Evolutionary conservation across 1,284 basidiomycete genomes (phyloP).

Genomic region (Fomitopsis pinicola): DNA sequence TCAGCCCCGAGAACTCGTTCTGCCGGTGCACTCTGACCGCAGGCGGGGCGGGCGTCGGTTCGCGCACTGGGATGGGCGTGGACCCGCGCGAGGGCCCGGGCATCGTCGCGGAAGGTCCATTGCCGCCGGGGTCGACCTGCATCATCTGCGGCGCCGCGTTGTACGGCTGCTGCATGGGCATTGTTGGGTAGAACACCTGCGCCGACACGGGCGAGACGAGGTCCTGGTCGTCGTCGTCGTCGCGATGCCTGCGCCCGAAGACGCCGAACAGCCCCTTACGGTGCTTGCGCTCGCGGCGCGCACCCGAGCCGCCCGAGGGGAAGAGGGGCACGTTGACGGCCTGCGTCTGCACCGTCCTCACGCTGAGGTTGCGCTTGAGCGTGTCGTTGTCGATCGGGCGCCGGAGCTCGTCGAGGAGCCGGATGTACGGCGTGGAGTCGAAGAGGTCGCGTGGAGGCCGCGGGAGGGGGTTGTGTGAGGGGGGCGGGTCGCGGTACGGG

Average conservation of each 20-base stretch:
- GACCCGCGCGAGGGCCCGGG: slow-evolving; percentile 2
- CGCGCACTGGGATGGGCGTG: slow-evolving; percentile 6
- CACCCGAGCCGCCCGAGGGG: slow-evolving; percentile 1
- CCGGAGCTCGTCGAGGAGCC: slow-evolving; percentile 14
- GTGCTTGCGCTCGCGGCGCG: slow-evolving; percentile 11
- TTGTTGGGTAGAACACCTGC: slow-evolving; percentile 4
- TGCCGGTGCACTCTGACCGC: slow-evolving; percentile 12
- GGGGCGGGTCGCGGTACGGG: slow-evolving; percentile 5
- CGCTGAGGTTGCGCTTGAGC: slow-evolving; percentile 11
- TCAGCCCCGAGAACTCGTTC: slow-evolving; percentile 36
- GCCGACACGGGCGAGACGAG: neutral
- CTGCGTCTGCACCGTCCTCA: slow-evolving; percentile 1
- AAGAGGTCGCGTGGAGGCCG: slow-evolving; percentile 17
- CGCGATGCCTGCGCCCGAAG: slow-evolving; percentile 14
- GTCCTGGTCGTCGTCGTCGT: slow-evolving; percentile 12
- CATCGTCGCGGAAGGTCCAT: neutral
- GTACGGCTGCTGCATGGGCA: slow-evolving; percentile 15
- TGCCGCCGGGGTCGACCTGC: neutral
- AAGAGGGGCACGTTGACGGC: neutral
- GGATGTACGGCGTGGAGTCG: slow-evolving; percentile 14
- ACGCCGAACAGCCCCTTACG: slow-evolving; percentile 19
- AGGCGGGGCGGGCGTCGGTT: slow-evolving; percentile 6
- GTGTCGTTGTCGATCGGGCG: slow-evolving; percentile 14
- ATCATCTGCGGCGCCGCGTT: slow-evolving; percentile 7
- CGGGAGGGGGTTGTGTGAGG: slow-evolving; percentile 17